A percentile compares a stretch with the other conserved stretches of the same genome.
Conservation (phyloP, 2,329 filamentous ascomycete genomes). For the Fusarium domesticum region DNA sequence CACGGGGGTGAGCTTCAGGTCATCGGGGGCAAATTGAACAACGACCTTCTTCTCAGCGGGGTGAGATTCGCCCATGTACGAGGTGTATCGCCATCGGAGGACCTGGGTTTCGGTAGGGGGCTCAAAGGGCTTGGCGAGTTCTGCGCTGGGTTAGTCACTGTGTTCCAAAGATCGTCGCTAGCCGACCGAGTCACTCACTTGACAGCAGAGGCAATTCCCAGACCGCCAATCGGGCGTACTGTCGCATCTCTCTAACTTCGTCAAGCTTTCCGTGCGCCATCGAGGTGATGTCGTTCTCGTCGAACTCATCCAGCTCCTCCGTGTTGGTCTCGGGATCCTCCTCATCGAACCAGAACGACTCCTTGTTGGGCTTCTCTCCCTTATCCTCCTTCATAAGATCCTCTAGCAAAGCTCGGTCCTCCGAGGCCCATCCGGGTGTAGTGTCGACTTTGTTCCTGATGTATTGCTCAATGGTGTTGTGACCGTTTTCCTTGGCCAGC, state of each 20-base stretch:
- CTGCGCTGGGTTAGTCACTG: constrained; percentile 43
- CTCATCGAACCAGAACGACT: constrained; percentile 49
- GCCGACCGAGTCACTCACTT: constrained; percentile 55
- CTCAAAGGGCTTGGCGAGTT: constrained; percentile 77
- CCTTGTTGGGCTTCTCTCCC: constrained; percentile 35
- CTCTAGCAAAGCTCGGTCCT: constrained; percentile 34
- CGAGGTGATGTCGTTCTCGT: constrained; percentile 79
- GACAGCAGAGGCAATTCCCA: constrained; percentile 95
- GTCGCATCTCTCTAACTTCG: constrained; percentile 79
- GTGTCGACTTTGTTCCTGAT: constrained; percentile 28
- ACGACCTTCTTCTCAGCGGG: constrained; percentile 92
- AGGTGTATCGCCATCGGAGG: constrained; percentile 93
- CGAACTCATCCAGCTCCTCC: constrained; percentile 60
- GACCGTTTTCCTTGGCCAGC: constrained; percentile 36
- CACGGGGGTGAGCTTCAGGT: constrained; percentile 64
- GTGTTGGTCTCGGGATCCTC: constrained; percentile 47
- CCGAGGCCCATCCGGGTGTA: constrained; percentile 30
- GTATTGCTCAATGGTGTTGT: constrained; percentile 34
- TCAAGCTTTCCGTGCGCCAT: constrained; percentile 85
- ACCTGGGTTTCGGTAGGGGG: constrained; percentile 65
- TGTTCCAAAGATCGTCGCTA: not conserved
- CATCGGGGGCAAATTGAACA: constrained; percentile 76
- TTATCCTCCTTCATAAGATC: constrained; percentile 32
- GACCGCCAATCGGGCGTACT: constrained; percentile 81
- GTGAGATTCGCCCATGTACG: constrained; percentile 91